These are phyloP conservation scores for Tuber indicum DNA, from an alignment of 495 filamentous ascomycete species.

Conservation along the genomic window DNA sequence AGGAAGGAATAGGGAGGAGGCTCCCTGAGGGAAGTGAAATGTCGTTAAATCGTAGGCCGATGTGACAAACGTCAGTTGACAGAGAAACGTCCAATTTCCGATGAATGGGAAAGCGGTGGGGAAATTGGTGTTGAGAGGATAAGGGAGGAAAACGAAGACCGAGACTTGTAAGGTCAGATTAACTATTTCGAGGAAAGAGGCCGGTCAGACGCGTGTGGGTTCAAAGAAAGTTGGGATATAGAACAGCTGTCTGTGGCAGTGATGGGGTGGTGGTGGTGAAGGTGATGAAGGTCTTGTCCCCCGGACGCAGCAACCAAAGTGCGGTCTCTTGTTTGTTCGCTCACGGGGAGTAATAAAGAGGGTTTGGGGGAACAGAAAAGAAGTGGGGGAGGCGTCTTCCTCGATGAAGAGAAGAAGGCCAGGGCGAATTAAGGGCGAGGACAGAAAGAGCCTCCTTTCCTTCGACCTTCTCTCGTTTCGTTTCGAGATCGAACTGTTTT, in stretches of 20 bases:
- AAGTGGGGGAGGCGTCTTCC: not conserved
- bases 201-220: not conserved
- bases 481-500: slow-evolving; percentile 16
- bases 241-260: not conserved
- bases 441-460: slow-evolving; percentile 5
- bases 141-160: slow-evolving; percentile 11
- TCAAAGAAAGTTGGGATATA: slow-evolving; percentile 6
- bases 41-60: slow-evolving; percentile 12
- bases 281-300: not conserved
- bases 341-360: not conserved
- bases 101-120: slow-evolving; percentile 4
- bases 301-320: not conserved
- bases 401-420: not conserved
- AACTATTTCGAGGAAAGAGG: not conserved
- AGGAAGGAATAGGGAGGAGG: slow-evolving; percentile 20
- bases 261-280: not conserved
- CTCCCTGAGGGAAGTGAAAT: slow-evolving; percentile 13
- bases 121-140: slow-evolving; percentile 11
- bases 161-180: slow-evolving; percentile 11
- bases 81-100: slow-evolving; percentile 15
- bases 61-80: slow-evolving; percentile 11
- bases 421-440: not conserved
- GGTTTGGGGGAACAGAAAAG: not conserved
- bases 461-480: slow-evolving; percentile 1
- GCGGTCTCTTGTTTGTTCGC: not conserved